Conservation (phyloP, 208 protist genomes). For the Leptomonas pyrrhocoris region DNA sequence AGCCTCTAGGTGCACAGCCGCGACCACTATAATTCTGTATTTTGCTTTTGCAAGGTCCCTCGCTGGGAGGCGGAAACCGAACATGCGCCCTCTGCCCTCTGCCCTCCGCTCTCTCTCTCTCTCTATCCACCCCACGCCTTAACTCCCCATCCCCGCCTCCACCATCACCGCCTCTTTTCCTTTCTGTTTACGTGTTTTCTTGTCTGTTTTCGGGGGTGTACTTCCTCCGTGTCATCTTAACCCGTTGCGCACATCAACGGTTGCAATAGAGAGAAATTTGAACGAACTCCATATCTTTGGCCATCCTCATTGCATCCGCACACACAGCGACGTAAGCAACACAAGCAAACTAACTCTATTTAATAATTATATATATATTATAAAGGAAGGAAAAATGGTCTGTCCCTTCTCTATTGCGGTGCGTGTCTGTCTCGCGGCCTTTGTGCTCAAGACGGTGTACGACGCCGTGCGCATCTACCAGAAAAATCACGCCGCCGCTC, state of each 20-base stretch:
- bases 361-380: not conserved
- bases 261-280: too few species aligned
- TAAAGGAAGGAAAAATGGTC: constrained; percentile 16
- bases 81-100: not conserved
- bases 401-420: constrained; percentile 52
- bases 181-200: not conserved
- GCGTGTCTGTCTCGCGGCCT: constrained; percentile 31
- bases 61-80: not conserved
- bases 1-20: too few species aligned
- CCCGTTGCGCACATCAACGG: too few species aligned
- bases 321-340: not conserved
- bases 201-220: not conserved
- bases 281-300: too few species aligned
- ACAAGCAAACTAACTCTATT: not conserved
- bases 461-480: constrained; percentile 29
- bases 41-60: too few species aligned
- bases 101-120: not conserved
- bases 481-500: not conserved
- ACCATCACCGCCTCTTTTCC: not conserved
- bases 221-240: too few species aligned
- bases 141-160: too few species aligned
- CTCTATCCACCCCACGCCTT: not conserved
- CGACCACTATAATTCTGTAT: too few species aligned
- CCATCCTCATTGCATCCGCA: too few species aligned
- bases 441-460: constrained; percentile 41